Evolutionary conservation across 306 rosid species (phyloP).

Genomic region (Lotus japonicus): DNA sequence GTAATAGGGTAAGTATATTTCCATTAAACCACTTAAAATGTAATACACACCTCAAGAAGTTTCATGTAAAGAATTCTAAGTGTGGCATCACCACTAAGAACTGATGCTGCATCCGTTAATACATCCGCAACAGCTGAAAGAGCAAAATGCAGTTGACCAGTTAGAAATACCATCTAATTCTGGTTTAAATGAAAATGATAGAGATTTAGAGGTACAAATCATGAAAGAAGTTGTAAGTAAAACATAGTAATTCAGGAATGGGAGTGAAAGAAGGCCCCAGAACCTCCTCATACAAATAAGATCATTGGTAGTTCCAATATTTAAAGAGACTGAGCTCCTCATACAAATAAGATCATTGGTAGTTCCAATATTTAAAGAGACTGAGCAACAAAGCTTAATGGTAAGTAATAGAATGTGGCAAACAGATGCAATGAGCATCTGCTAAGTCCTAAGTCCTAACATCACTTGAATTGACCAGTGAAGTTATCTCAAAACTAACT

Average conservation of each 20-base stretch:
- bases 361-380: no score
- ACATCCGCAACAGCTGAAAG: slow-evolving; percentile 97
- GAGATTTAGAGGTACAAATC: neutral
- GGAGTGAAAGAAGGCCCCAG: neutral
- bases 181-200: slow-evolving; percentile 4
- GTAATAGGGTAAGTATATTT: neutral
- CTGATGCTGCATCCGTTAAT: slow-evolving; percentile 92
- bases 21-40: slow-evolving; percentile 6
- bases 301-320: neutral
- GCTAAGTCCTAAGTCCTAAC: neutral
- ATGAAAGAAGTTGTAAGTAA: neutral
- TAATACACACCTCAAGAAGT: slow-evolving; percentile 77
- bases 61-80: slow-evolving; percentile 75
- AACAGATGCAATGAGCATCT: neutral
- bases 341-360: no score
- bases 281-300: neutral
- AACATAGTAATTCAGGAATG: slow-evolving; percentile 11
- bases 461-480: neutral
- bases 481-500: neutral
- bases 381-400: neutral
- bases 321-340: no score
- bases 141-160: slow-evolving; percentile 29
- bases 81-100: slow-evolving; percentile 89
- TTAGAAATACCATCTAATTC: slow-evolving; percentile 12
- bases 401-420: neutral